phyloP scores from a whole-genome alignment of 2,329 filamentous ascomycete genomes.

The Sphaerulina populicola region DNA sequence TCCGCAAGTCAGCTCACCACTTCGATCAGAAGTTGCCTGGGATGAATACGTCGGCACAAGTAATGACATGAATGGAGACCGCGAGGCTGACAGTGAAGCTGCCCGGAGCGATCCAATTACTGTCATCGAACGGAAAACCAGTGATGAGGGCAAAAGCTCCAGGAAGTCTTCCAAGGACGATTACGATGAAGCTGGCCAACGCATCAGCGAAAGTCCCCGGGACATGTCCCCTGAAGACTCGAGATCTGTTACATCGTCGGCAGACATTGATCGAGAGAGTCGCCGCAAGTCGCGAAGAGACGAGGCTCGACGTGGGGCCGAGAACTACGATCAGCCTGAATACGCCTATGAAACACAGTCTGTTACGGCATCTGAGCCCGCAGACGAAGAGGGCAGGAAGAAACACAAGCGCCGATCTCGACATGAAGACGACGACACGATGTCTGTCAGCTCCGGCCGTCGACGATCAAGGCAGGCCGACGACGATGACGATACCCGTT shows the following conservation, averaged over 20 bases:
- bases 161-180: constrained; percentile 8
- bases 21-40: constrained; percentile 39
- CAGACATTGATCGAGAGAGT: constrained; percentile 27
- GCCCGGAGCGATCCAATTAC: constrained; percentile 14
- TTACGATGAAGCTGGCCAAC: constrained; percentile 7
- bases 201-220: constrained; percentile 16
- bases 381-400: constrained; percentile 34
- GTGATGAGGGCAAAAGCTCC: constrained; percentile 8
- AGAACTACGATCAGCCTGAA: constrained; percentile 30
- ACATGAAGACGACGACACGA: constrained; percentile 37
- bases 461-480: constrained; percentile 26
- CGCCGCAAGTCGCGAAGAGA: constrained; percentile 30
- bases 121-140: constrained; percentile 8
- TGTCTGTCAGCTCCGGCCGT: constrained; percentile 36
- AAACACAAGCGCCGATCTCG: constrained; percentile 37
- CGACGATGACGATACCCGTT: constrained; percentile 38
- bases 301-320: constrained; percentile 28
- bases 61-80: constrained; percentile 10
- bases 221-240: constrained; percentile 22
- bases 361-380: constrained; percentile 36
- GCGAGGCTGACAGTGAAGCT: constrained; percentile 10
- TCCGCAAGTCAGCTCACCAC: constrained; percentile 37
- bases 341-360: constrained; percentile 36
- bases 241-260: constrained; percentile 26
- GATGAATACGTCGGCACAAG: constrained; percentile 36